phyloP scores from a whole-genome alignment of 2,329 filamentous ascomycete species.

The Xylaria digitata region DNA sequence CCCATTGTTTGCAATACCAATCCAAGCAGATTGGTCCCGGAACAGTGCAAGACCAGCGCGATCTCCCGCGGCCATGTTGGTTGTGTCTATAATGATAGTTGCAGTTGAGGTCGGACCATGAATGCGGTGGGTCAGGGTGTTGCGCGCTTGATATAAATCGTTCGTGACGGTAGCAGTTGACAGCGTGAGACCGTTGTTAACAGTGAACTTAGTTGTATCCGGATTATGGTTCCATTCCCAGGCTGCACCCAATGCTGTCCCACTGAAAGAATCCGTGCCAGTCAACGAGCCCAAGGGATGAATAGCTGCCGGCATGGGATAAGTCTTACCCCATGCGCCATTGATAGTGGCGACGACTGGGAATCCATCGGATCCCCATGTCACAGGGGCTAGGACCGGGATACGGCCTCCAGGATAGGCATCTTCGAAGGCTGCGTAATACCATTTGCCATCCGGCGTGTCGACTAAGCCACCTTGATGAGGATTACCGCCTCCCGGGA shows the following conservation, averaged over 20 bases:
- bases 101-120: constrained; percentile 58
- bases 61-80: constrained; percentile 63
- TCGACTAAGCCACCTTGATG: constrained; percentile 69
- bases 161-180: constrained; percentile 62
- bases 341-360: constrained; percentile 57
- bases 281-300: constrained; percentile 47
- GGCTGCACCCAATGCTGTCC: constrained; percentile 54
- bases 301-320: constrained; percentile 53
- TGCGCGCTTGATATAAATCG: constrained; percentile 61
- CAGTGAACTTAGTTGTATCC: constrained; percentile 58
- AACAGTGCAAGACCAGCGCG: constrained; percentile 64
- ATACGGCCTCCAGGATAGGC: constrained; percentile 67
- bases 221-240: constrained; percentile 75
- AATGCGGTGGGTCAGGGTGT: constrained; percentile 61
- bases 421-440: constrained; percentile 68
- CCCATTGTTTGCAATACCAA: constrained; percentile 59
- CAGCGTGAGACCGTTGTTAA: constrained; percentile 60
- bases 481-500: constrained; percentile 58
- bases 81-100: constrained; percentile 63
- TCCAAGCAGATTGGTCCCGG: constrained; percentile 64
- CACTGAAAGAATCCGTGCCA: constrained; percentile 60
- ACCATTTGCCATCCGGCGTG: constrained; percentile 65
- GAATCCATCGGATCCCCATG: constrained; percentile 64
- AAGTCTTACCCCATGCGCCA: constrained; percentile 61
- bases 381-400: constrained; percentile 67